These are phyloP conservation scores for Geotrichum cucujoidarum DNA, from an alignment of 1,139 yeast genomes.

Conservation along the genomic window DNA sequence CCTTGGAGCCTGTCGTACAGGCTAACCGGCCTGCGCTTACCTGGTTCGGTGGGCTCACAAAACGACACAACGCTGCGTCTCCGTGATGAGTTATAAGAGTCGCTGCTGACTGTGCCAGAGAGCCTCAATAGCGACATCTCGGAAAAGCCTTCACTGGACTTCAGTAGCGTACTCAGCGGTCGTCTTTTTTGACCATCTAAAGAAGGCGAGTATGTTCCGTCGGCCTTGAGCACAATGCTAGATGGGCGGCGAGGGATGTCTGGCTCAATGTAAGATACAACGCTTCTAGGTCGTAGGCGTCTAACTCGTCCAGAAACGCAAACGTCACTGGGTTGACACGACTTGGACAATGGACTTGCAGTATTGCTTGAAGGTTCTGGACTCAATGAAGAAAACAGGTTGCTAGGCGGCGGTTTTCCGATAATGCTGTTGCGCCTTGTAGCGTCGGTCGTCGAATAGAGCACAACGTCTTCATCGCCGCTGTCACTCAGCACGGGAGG, in stretches of 20 bases:
- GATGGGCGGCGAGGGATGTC: neutral
- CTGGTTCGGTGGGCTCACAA: slow-evolving; percentile 18
- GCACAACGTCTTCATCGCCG: neutral
- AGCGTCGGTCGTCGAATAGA: neutral
- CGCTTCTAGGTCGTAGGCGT: neutral
- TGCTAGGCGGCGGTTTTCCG: slow-evolving; percentile 14
- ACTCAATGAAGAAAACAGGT: slow-evolving; percentile 7
- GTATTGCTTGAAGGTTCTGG: neutral
- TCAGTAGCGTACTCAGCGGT: neutral
- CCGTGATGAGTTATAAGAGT: neutral
- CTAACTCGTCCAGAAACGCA: too few relatives aligned
- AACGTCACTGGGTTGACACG: neutral
- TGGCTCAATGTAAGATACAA: neutral
- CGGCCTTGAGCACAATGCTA: neutral
- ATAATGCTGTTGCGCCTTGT: slow-evolving; percentile 10
- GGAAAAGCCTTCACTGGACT: neutral
- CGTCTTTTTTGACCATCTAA: neutral
- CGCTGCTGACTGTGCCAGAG: neutral
- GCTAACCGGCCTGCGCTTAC: slow-evolving; percentile 12
- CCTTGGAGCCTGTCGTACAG: neutral
- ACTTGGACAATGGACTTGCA: neutral
- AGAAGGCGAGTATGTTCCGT: neutral
- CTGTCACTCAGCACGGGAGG: too few relatives aligned
- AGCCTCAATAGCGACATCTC: neutral
- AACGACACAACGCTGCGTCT: slow-evolving; percentile 17